Conservation (phyloP, 2,329 filamentous ascomycete species). For the Diaporthe sp. region DNA sequence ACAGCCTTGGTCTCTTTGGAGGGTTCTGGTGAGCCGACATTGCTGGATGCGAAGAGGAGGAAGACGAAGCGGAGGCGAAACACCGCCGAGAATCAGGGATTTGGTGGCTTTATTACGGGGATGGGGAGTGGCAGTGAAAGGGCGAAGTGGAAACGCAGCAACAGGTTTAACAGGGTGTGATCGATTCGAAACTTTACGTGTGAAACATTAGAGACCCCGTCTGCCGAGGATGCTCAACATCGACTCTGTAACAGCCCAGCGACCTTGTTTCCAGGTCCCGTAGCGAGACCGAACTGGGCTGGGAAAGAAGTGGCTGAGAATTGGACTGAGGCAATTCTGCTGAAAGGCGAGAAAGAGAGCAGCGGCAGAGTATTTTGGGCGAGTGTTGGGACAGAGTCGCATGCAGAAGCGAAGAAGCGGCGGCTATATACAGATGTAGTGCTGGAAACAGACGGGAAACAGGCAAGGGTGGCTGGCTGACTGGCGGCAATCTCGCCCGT, state of each 20-base stretch:
- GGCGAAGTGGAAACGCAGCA: not conserved
- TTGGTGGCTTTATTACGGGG: conserved; percentile 11
- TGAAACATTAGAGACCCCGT: conserved; percentile 34
- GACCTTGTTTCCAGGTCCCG: not conserved
- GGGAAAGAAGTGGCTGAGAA: not conserved
- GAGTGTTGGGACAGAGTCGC: conserved; percentile 18
- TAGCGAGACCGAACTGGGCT: not conserved
- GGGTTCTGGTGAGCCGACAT: conserved; percentile 48
- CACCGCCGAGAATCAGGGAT: not conserved
- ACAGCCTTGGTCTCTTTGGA: conserved; percentile 66
- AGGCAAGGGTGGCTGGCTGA: not conserved
- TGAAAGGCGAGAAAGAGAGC: not conserved
- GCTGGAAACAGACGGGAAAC: not conserved
- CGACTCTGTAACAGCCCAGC: conserved; percentile 26
- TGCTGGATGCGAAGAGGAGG: conserved; percentile 29
- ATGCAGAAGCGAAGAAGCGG: conserved; percentile 26
- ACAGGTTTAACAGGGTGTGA: conserved; percentile 23
- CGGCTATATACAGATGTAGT: conserved; percentile 37
- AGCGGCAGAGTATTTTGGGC: conserved; percentile 11
- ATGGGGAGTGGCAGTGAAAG: conserved; percentile 1
- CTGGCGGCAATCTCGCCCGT: conserved; percentile 19
- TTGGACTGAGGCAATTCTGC: not conserved
- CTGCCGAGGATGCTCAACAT: conserved; percentile 27
- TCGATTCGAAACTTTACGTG: conserved; percentile 28
- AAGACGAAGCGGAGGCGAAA: conserved; percentile 9